These are phyloP conservation scores for Perilla frutescens DNA, from an alignment of 257 asterid genomes.

Conservation along the genomic window DNA sequence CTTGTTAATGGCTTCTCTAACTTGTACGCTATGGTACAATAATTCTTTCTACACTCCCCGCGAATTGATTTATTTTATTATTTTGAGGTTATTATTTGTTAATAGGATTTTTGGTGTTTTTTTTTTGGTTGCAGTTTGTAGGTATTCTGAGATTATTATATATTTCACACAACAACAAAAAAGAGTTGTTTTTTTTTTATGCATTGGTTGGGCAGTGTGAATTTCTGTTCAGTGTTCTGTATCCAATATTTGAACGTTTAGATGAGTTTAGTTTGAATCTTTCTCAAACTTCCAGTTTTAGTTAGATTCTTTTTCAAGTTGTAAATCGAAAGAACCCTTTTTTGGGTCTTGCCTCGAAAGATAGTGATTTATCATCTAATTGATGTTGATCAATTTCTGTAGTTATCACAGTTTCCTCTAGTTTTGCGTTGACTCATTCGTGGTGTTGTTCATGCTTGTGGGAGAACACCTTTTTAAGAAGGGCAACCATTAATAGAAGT, in stretches of 20 bases:
- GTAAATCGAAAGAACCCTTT: not conserved
- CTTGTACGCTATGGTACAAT: constrained; percentile 90
- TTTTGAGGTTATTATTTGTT: not conserved
- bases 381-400: not conserved
- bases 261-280: not conserved
- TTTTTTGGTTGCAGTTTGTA: not conserved
- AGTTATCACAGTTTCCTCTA: not conserved
- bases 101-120: not conserved
- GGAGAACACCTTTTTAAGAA: not conserved
- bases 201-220: not conserved
- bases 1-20: constrained; percentile 92
- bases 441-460: not conserved
- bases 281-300: not conserved
- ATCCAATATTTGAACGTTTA: not conserved
- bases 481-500: not conserved
- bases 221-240: not conserved
- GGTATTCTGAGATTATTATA: not conserved
- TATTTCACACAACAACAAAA: not conserved
- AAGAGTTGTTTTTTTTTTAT: not conserved
- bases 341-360: not conserved
- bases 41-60: not conserved
- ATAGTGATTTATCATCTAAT: not conserved
- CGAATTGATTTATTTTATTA: not conserved
- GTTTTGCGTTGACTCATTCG: not conserved
- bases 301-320: not conserved